phyloP scores from a whole-genome alignment of 345 rosid genomes.

The Eucalyptus melliodora region DNA sequence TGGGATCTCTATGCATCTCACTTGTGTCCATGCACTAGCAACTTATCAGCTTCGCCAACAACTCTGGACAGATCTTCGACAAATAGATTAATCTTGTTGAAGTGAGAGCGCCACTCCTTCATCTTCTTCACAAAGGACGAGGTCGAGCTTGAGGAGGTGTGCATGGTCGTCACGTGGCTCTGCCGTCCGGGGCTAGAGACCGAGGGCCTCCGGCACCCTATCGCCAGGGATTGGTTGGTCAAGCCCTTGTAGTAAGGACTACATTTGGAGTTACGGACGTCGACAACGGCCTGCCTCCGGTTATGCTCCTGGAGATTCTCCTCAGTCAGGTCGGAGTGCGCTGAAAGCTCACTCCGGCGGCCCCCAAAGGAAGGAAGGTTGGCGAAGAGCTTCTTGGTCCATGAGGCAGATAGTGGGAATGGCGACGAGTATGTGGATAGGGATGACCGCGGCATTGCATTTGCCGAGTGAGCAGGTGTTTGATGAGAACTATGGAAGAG shows the following conservation, averaged over 20 bases:
- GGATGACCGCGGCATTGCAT: neutral
- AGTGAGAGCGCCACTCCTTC: slow-evolving; percentile 24
- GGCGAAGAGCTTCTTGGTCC: neutral
- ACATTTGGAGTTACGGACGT: slow-evolving; percentile 10
- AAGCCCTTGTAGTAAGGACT: slow-evolving; percentile 54
- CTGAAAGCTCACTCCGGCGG: neutral
- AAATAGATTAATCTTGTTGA: neutral
- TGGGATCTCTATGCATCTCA: no score
- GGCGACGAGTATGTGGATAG: neutral
- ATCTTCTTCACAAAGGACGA: slow-evolving; percentile 15
- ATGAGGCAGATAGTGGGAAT: neutral
- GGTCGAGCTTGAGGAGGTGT: slow-evolving; percentile 10
- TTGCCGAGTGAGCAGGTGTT: neutral
- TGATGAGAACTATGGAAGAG: neutral
- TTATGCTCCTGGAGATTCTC: slow-evolving; percentile 35
- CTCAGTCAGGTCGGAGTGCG: slow-evolving; percentile 18
- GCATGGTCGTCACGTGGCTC: slow-evolving; percentile 12
- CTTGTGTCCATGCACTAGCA: no score
- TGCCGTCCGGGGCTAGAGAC: slow-evolving; percentile 25
- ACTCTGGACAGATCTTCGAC: no score
- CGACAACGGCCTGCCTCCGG: slow-evolving; percentile 2
- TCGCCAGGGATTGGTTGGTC: slow-evolving; percentile 22
- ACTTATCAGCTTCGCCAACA: no score
- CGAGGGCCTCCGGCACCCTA: neutral
- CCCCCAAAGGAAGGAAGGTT: neutral